Base-by-base conservation (phyloP, 495 filamentous ascomycete genomes). In the Penicillium alfredii region DNA sequence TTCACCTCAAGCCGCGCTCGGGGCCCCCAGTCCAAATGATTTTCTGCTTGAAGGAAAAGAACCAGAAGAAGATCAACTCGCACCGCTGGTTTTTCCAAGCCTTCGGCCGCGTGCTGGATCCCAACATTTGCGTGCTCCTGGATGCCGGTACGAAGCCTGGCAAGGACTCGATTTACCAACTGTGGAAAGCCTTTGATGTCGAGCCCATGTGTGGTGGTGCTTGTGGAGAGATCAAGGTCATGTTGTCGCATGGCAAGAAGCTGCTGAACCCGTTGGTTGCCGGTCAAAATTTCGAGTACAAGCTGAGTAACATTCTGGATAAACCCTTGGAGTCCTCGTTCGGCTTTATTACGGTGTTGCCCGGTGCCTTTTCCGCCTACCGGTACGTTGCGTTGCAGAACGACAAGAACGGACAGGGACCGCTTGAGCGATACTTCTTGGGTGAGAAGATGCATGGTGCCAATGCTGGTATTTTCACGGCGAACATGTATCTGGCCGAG, bases 51-150 rank as follows among this genome's bases (percentile, higher is more conserved):
- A 99, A 99, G 72, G 93, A 99, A 60, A 94, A 96, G 73, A 99
- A 99, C 55, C 88, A 95, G 71, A 99, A 99, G 72, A 99, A 99
- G 70, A 97, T 99, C 74, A 99, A 99, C 56, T 96, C 90, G 2
- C 93, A 99, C 56, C 71, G 93, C 49, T 99, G 93, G 93, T 96
- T 97, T 68, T 97, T 99, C 77, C 84, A 95, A 54, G 93, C 90
- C 1, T 99, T 99, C 60, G 93, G 93, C 33, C 76, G 77, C 25
- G 84, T 97, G 7, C 65, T 99, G 12, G 80, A 99, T 29, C 93
- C 93, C 8, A 97, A 96, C 47, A 90, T 97, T 38, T 97, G 93
- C 53, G 88, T 96, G 20, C 73, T 99, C 37, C 80, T 99, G 47
- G 93, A 99, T 63, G 92, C 90, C 3, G 93, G 93, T 67, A 99